Evolutionary conservation across 2,329 filamentous ascomycete genomes (phyloP).

Genomic region (Fusarium miscanthi): DNA sequence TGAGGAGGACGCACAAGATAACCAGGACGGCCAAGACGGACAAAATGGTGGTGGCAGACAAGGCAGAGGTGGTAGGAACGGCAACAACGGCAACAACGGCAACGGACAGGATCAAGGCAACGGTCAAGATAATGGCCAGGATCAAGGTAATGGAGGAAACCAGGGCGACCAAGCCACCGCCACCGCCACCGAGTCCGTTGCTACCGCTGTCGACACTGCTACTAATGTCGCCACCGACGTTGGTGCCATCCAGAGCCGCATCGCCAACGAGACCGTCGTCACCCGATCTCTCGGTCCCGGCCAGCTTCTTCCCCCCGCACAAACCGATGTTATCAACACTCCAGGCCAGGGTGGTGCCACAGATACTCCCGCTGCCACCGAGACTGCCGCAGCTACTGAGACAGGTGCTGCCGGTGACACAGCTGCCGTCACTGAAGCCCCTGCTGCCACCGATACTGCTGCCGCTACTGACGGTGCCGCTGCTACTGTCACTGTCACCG

Average conservation of each 20-base stretch:
- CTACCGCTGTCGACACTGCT: background rate
- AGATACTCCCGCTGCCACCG: background rate
- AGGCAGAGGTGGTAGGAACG: background rate
- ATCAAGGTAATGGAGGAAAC: background rate
- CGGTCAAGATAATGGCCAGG: background rate
- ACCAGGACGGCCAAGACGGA: background rate
- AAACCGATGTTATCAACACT: background rate
- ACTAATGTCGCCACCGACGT: background rate
- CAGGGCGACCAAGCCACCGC: background rate
- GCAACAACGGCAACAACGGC: background rate
- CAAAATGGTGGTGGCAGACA: background rate
- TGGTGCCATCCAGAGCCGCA: background rate
- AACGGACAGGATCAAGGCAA: background rate
- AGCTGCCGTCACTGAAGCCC: background rate
- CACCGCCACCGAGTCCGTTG: background rate
- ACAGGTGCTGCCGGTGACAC: background rate
- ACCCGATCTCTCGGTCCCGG: background rate
- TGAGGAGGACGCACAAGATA: background rate
- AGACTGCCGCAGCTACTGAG: background rate
- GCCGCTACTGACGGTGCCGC: background rate
- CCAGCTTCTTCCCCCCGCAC: background rate
- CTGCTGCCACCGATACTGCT: slow-evolving; percentile 1
- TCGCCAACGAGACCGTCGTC: background rate
- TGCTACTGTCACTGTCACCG: background rate
- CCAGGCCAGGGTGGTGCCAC: background rate